phyloP scores from a whole-genome alignment of 2,329 filamentous ascomycete species.

The Sporothrix phasma region DNA sequence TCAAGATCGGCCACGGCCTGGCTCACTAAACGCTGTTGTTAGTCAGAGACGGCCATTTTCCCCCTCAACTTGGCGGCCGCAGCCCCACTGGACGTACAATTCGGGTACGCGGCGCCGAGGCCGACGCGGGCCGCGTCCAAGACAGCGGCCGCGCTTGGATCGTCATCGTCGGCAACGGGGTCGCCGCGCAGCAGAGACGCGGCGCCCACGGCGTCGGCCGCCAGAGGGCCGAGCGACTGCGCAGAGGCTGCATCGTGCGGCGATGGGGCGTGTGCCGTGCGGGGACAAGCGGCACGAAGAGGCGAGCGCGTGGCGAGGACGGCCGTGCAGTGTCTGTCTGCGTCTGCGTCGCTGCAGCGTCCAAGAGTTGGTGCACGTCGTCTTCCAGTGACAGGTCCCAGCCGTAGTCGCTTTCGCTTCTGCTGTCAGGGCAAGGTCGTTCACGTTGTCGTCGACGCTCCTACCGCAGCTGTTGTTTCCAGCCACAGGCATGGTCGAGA shows the following conservation, averaged over 20 bases:
- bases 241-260: background rate
- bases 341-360: background rate
- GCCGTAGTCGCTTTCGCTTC: slow-evolving; percentile 32
- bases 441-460: background rate
- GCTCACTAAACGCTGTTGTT: slow-evolving; percentile 56
- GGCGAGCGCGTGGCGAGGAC: background rate
- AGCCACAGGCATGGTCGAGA: slow-evolving; percentile 9
- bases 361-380: slow-evolving; percentile 24
- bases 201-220: background rate
- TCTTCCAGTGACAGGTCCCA: slow-evolving; percentile 40
- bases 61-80: background rate
- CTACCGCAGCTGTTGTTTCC: background rate
- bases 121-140: background rate
- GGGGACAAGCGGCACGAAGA: background rate
- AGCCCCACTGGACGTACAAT: slow-evolving; percentile 36
- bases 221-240: background rate
- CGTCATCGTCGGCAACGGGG: background rate
- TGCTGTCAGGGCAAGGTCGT: background rate
- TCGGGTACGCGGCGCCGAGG: slow-evolving; percentile 35
- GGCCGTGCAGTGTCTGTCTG: background rate
- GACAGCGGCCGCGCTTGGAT: background rate
- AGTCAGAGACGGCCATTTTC: slow-evolving; percentile 44
- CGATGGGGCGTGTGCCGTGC: background rate
- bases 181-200: background rate
- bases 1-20: slow-evolving; percentile 28